Evolutionary conservation across 2,329 filamentous ascomycete species (phyloP), one percentile per base, ranked within the genome.

Genomic region (Apiospora aurea): DNA sequence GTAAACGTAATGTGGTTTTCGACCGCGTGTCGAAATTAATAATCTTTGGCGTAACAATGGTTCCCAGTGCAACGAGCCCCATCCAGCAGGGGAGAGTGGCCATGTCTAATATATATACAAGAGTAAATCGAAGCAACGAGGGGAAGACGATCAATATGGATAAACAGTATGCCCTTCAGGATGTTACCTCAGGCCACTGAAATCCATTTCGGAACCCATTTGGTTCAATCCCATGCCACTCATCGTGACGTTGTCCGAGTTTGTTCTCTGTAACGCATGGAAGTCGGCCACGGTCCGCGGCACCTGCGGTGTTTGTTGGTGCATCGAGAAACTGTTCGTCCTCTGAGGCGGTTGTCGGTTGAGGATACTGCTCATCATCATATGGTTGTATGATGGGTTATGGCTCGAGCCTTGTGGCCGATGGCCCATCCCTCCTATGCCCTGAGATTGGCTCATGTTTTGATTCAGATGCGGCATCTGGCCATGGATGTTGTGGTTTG

Each of bases 201-300:
- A 86, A 69, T 85, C 83, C 73, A 85, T 77, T 10, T 85, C 83
- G 2, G 79, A 72, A 6, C 80, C 80, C 72, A 84, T 78, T 18
- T 79, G 77, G 61, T 78, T 80, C 70, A 85, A 79, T 7, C 79
- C 79, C 0, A 51, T 69, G 68, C 80, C 71, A 51, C 76, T 78
- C 75, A 84, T 80, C 1, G 79, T 67, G 16, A 78, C 80, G 34
- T 80, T 80, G 57, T 86, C 85, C 0, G 83, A 80, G 70, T 82
- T 84, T 14, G 82, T 81, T 51, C 86, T 80, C 71, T 87, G 86
- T 2, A 88, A 75, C 1, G 83, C 82, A 38, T 88, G 86, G 69
- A 87, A 89, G 69, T 87, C 86, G 3, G 82, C 84, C 0, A 87
- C 83, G 1, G 85, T 85, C 67, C 83, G 81, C 1, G 81, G 80